These are phyloP conservation scores for Leccinum variicolor DNA, from an alignment of 768 basidiomycete species.

Conservation along the genomic window DNA sequence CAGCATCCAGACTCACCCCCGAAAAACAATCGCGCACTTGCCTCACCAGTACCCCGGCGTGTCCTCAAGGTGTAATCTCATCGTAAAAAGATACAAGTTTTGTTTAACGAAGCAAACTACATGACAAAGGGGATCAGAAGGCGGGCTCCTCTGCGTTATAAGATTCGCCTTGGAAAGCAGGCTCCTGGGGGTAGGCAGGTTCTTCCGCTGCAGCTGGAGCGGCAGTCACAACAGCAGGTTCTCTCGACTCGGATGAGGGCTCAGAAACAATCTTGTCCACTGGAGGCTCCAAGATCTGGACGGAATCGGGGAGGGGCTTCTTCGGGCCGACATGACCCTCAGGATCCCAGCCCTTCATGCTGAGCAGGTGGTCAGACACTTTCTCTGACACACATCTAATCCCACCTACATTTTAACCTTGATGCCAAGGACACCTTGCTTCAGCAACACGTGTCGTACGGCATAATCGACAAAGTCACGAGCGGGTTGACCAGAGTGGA, in stretches of 20 bases:
- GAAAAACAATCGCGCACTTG: background rate
- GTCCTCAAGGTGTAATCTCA: background rate
- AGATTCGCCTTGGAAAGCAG: slow-evolving; percentile 41
- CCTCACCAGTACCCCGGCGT: background rate
- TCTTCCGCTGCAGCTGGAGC: slow-evolving; percentile 55
- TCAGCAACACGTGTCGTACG: slow-evolving; percentile 95
- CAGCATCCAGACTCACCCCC: too few relatives aligned
- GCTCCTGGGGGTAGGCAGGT: slow-evolving; percentile 31
- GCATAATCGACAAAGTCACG: slow-evolving; percentile 97
- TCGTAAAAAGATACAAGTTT: slow-evolving; percentile 10
- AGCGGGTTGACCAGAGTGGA: slow-evolving; percentile 97
- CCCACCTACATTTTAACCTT: slow-evolving; percentile 94
- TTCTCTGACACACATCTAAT: background rate
- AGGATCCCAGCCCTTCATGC: slow-evolving; percentile 97
- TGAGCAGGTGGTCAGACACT: slow-evolving; percentile 31
- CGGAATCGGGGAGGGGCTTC: slow-evolving; percentile 94
- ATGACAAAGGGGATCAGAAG: slow-evolving; percentile 45
- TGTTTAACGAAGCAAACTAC: slow-evolving; percentile 15
- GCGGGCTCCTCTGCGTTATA: slow-evolving; percentile 45
- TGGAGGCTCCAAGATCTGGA: slow-evolving; percentile 85
- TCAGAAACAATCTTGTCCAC: slow-evolving; percentile 88
- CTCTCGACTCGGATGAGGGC: slow-evolving; percentile 87
- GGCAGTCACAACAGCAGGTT: slow-evolving; percentile 51
- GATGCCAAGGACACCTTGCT: slow-evolving; percentile 99
- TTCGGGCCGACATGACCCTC: slow-evolving; percentile 85